Percentiles rank a stretch among this genome's conserved stretches.
These are phyloP conservation scores for Nemania bipapillata DNA, from an alignment of 2,329 filamentous ascomycete genomes.

Conservation along the genomic window DNA sequence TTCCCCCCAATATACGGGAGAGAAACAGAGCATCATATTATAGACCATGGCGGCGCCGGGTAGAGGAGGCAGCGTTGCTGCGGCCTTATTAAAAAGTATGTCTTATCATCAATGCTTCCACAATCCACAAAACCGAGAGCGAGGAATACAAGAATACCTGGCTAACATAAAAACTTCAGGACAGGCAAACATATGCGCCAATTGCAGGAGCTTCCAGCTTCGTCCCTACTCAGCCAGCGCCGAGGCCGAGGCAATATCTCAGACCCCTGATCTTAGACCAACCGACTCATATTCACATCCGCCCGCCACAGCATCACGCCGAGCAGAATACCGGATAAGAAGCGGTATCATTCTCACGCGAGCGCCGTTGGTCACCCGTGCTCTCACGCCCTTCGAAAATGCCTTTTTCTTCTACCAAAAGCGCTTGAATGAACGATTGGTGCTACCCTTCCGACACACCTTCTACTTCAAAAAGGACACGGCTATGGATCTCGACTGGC, in stretches of 20 bases:
- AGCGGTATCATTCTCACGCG: constrained; percentile 86
- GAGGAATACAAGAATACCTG: not conserved
- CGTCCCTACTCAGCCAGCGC: constrained; percentile 52
- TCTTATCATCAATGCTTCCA: constrained; percentile 19
- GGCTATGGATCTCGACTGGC: constrained; percentile 86
- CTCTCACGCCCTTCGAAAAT: constrained; percentile 87
- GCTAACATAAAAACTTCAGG: constrained; percentile 33
- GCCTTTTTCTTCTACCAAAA: constrained; percentile 97
- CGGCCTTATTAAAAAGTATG: constrained; percentile 64
- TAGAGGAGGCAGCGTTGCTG: constrained; percentile 64
- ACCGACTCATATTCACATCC: constrained; percentile 50
- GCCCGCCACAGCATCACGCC: constrained; percentile 45
- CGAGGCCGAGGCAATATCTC: constrained; percentile 53
- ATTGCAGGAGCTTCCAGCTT: constrained; percentile 47
- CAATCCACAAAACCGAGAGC: not conserved
- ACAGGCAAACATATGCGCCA: constrained; percentile 54
- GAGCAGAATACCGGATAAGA: constrained; percentile 61
- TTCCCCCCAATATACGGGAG: constrained; percentile 31
- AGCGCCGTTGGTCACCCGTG: constrained; percentile 84
- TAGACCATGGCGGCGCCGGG: constrained; percentile 65
- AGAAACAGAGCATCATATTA: constrained; percentile 31
- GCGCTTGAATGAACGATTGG: constrained; percentile 90
- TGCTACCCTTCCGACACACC: constrained; percentile 84
- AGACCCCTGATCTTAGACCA: constrained; percentile 52
- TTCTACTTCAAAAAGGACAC: constrained; percentile 97